Percentiles rank a stretch among this genome's conserved stretches.
Evolutionary conservation across 2,329 filamentous ascomycete species (phyloP).

Genomic region (Nemania sp.): DNA sequence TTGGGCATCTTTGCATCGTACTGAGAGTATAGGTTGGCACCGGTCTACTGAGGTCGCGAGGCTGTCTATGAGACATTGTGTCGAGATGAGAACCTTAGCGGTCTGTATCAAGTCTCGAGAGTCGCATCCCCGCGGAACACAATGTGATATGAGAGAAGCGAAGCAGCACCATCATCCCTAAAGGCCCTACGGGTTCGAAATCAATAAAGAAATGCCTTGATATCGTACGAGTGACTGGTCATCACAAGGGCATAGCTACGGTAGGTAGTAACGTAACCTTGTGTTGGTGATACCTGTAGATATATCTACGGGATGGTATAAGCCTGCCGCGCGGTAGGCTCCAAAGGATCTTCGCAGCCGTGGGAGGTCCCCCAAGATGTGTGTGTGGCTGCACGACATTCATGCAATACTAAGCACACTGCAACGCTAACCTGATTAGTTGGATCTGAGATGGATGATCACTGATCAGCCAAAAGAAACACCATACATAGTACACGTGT

Average conservation of each 20-base stretch:
- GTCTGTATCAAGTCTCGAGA: background rate
- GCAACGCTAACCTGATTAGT: background rate
- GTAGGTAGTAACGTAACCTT: background rate
- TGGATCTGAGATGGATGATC: background rate
- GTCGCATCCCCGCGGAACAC: background rate
- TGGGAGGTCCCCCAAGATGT: background rate
- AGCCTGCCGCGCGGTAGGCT: conserved; percentile 26
- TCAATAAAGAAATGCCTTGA: background rate
- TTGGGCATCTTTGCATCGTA: conserved; percentile 30
- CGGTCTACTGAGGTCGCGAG: background rate
- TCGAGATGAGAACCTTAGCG: background rate
- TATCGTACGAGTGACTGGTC: conserved; percentile 1
- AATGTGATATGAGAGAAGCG: background rate
- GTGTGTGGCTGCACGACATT: conserved; percentile 26
- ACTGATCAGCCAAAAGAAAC: background rate
- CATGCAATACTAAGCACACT: conserved; percentile 20
- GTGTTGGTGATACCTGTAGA: background rate
- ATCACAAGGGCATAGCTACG: conserved; percentile 24
- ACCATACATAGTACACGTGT: background rate
- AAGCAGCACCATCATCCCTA: background rate
- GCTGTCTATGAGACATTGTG: background rate
- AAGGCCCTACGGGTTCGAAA: background rate
- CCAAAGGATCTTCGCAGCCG: background rate
- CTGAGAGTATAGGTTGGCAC: background rate
- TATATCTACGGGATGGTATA: conserved; percentile 12